Conservation (phyloP, 1,139 yeast genomes). For the Yamadazyma jaroonii region DNA sequence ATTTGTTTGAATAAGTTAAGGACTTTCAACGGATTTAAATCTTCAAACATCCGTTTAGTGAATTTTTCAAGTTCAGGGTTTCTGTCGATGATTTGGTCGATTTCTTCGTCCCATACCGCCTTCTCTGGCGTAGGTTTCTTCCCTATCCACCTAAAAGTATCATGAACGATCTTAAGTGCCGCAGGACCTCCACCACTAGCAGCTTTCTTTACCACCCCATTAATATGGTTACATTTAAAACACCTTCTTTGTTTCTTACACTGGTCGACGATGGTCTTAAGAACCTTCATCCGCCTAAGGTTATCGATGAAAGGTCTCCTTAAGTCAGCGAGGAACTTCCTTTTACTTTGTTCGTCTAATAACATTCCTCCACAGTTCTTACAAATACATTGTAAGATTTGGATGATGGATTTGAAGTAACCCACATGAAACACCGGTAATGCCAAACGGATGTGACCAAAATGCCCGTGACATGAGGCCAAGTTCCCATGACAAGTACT, state of each 20-base stretch:
- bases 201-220: conserved; percentile 97
- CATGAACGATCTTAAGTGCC: conserved; percentile 91
- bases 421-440: conserved; percentile 98
- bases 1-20: conserved; percentile 84
- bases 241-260: conserved; percentile 95
- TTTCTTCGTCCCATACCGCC: conserved; percentile 79
- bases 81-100: conserved; percentile 64
- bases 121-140: conserved; percentile 87
- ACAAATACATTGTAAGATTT: conserved; percentile 87
- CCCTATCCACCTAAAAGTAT: conserved; percentile 93
- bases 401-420: conserved; percentile 87
- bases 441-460: conserved; percentile 90
- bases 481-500: conserved; percentile 87
- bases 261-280: conserved; percentile 82
- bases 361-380: conserved; percentile 82
- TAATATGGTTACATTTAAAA: conserved; percentile 77
- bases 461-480: conserved; percentile 97
- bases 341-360: conserved; percentile 68
- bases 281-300: conserved; percentile 82
- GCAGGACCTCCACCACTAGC: conserved; percentile 93
- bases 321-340: conserved; percentile 69
- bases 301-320: conserved; percentile 90
- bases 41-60: conserved; percentile 85
- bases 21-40: conserved; percentile 89
- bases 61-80: conserved; percentile 90